Evolutionary conservation across 1,284 basidiomycete species (phyloP), one percentile per base, ranked within the genome.

Genomic region (Ustilago sp.): DNA sequence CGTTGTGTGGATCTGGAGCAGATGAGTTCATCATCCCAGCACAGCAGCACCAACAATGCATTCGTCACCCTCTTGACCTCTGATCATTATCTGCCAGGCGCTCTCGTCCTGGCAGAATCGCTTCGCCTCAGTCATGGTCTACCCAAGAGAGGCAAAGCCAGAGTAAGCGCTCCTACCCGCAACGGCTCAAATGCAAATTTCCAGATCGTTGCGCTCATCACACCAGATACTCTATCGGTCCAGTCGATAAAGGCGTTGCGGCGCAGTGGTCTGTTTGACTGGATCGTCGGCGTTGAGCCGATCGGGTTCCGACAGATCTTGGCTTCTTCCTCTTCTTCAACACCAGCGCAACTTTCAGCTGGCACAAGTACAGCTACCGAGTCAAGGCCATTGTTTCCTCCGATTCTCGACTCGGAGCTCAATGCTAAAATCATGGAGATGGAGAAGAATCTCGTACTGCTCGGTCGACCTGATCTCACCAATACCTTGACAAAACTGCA

Each of bases 401-500:
- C 59, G 9, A 65, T 55, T 50, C 59, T 78, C 39, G 65, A 71
- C n/a, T 59, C 66, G 4, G 66, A 75, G 2, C 61, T 63, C 47
- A 64, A 74, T 54, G 51, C 51, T 15, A 79, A 67, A 48, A 63
- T 79, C 38, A 41, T 55, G 17, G 51, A 87, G 62, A 90, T 91
- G 77, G 86, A 88, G 57, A 88, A 89, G 58, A 91, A 91, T 62
- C 88, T 98, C 53, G 88, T 89, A 55, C 88, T 98, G 59, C 91
- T 98, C 75, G 95, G 95, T 95, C 94, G 96, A 65, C 93, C 91
- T 31, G 95, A 99, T 88, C 91, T 99, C 65, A 90, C 91, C 83
- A 91, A 92, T 73, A 67, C 63, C 80, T 90, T 98, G 87, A 98
- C 96, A 64, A 99, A 99, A 87, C 88, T 98, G 61, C 96, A 99